Evolutionary conservation across 208 protist species (phyloP).

Genomic region (Tetramitus jugosus): DNA sequence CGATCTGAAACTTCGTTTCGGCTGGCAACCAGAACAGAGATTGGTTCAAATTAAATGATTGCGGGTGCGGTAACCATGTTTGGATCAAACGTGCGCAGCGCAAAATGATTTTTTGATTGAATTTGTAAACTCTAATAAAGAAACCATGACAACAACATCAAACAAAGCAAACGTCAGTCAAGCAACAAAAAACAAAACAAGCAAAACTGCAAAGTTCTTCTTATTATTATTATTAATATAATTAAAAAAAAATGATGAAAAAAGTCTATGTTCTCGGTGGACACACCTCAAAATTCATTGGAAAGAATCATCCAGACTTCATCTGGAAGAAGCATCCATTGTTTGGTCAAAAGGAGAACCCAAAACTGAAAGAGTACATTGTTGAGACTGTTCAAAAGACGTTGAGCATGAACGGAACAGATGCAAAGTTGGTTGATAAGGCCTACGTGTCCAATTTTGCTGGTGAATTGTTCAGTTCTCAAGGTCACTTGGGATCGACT

Average conservation of each 20-base stretch:
- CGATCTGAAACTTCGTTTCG: too few relatives aligned
- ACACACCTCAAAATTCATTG: conserved; percentile 68
- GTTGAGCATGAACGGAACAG: conserved; percentile 42
- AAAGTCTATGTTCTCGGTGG: conserved; percentile 66
- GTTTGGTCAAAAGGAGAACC: conserved; percentile 74
- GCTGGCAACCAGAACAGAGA: too few relatives aligned
- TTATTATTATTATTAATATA: too few relatives aligned
- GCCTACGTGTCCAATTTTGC: conserved; percentile 68
- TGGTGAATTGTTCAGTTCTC: conserved; percentile 69
- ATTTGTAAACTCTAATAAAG: too few relatives aligned
- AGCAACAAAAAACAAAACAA: too few relatives aligned
- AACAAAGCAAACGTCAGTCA: too few relatives aligned
- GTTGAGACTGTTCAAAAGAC: conserved; percentile 51
- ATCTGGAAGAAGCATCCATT: conserved; percentile 77
- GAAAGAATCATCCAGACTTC: conserved; percentile 72
- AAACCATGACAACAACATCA: too few relatives aligned
- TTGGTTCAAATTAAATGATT: too few relatives aligned
- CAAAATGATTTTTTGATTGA: too few relatives aligned
- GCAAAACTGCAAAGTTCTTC: too few relatives aligned
- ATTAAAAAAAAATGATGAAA: background rate
- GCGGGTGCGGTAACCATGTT: too few relatives aligned
- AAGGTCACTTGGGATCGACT: conserved; percentile 70
- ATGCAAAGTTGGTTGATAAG: conserved; percentile 56
- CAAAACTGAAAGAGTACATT: conserved; percentile 61
- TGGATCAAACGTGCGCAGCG: too few relatives aligned